Conservation (phyloP, 2,329 filamentous ascomycete species). For the Chaetomium sp. region DNA sequence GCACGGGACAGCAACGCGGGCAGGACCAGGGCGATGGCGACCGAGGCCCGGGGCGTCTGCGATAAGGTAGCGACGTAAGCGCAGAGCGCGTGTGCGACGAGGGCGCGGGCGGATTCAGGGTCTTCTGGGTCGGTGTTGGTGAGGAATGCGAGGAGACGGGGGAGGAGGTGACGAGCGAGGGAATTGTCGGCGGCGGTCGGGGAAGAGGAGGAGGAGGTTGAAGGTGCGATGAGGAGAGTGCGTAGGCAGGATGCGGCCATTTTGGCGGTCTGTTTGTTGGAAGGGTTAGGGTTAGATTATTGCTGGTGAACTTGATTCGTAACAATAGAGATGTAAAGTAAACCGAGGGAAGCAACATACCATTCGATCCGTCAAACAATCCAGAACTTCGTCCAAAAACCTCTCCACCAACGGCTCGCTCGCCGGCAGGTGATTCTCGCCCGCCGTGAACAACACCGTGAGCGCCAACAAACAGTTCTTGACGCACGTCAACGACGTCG, state of each 20-base stretch:
- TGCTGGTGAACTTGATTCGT: no score
- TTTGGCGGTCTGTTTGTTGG: slow-evolving; percentile 59
- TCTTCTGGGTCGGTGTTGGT: slow-evolving; percentile 66
- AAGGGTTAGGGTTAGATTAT: no score
- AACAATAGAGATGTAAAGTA: background rate
- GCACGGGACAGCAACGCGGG: slow-evolving; percentile 71
- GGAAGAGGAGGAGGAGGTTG: background rate
- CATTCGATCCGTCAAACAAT: slow-evolving; percentile 75
- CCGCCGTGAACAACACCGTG: slow-evolving; percentile 81
- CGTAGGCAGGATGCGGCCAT: slow-evolving; percentile 87
- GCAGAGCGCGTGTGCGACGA: slow-evolving; percentile 68
- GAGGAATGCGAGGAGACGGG: slow-evolving; percentile 69
- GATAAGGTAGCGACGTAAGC: slow-evolving; percentile 55
- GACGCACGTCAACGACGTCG: slow-evolving; percentile 77
- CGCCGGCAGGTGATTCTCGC: slow-evolving; percentile 64
- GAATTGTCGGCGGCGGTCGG: slow-evolving; percentile 60
- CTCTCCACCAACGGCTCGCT: slow-evolving; percentile 67
- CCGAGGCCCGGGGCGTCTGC: slow-evolving; percentile 38
- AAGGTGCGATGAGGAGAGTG: slow-evolving; percentile 62
- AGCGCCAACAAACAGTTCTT: slow-evolving; percentile 87
- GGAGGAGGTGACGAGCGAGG: slow-evolving; percentile 68
- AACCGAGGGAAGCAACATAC: no score
- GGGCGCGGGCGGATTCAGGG: slow-evolving; percentile 64
- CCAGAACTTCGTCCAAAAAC: slow-evolving; percentile 74
- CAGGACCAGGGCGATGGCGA: slow-evolving; percentile 69